phyloP scores from a whole-genome alignment of 257 asterid species.

The Lavandula angustifolia region DNA sequence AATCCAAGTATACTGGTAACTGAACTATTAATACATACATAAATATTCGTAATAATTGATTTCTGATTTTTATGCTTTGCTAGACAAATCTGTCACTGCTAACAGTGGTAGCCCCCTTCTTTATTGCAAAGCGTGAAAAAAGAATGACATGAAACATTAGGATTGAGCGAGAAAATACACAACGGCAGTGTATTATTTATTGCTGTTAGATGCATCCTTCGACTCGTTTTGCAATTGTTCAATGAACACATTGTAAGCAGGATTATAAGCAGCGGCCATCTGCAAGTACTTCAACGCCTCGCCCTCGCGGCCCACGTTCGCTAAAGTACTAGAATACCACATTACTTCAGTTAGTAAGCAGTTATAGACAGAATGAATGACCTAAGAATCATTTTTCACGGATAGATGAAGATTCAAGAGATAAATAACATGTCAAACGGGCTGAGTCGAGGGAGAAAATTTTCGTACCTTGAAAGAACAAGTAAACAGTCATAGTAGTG shows the following conservation, averaged over 20 bases:
- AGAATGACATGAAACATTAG: background rate
- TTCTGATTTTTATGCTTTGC: background rate
- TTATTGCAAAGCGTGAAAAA: background rate
- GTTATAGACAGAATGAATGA: background rate
- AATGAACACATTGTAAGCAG: constrained; percentile 46
- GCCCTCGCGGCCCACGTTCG: constrained; percentile 49
- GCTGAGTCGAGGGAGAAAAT: background rate
- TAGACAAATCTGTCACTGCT: background rate
- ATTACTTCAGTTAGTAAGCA: constrained; percentile 3
- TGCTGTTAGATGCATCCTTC: constrained; percentile 50
- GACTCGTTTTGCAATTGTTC: constrained; percentile 51
- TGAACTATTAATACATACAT: no score
- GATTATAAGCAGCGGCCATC: constrained; percentile 59
- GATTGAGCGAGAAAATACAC: constrained; percentile 7
- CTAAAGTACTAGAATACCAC: constrained; percentile 51
- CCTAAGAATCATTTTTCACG: background rate
- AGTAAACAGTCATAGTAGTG: constrained; percentile 79
- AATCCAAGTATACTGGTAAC: no score
- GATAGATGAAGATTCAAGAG: constrained; percentile 1
- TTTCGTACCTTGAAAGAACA: constrained; percentile 68
- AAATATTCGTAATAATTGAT: no score
- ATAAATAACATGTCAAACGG: background rate
- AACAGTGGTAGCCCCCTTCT: background rate
- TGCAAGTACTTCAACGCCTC: constrained; percentile 68
- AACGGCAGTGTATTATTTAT: constrained; percentile 38